phyloP scores from a whole-genome alignment of 2,329 filamentous ascomycete species.

The Neonectria neomacrospora region DNA sequence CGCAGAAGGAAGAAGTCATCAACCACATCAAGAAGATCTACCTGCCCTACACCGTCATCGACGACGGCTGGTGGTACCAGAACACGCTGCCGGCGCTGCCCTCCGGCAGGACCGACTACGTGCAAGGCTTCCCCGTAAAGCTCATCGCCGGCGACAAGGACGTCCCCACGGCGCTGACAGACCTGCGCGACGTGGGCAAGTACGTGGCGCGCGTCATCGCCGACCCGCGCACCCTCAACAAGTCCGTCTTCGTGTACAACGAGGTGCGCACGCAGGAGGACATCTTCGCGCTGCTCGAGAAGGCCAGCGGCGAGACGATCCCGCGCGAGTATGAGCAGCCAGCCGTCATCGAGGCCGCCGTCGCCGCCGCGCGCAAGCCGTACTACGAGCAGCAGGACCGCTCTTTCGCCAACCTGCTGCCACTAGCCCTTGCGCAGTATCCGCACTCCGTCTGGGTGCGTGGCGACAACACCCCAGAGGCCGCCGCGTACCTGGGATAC shows the following conservation, averaged over 20 bases:
- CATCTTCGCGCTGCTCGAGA: constrained; percentile 58
- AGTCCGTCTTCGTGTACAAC: constrained; percentile 60
- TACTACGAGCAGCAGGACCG: not conserved
- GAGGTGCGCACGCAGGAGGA: constrained; percentile 58
- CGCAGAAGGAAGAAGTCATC: constrained; percentile 60
- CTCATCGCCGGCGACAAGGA: constrained; percentile 59
- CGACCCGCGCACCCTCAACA: constrained; percentile 65
- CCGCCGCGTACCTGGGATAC: constrained; percentile 66
- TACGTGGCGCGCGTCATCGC: constrained; percentile 62
- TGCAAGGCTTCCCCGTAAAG: constrained; percentile 46
- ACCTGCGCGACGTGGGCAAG: constrained; percentile 62
- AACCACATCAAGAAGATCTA: constrained; percentile 58
- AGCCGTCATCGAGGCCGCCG: not conserved
- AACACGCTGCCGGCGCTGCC: constrained; percentile 46
- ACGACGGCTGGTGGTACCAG: constrained; percentile 70
- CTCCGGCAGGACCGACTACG: constrained; percentile 40
- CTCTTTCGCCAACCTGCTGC: not conserved
- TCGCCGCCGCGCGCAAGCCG: not conserved
- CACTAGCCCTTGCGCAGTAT: not conserved
- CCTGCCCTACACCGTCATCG: constrained; percentile 66
- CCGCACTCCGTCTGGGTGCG: constrained; percentile 37
- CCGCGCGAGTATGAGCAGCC: constrained; percentile 26
- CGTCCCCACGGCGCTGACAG: constrained; percentile 55
- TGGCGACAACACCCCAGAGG: constrained; percentile 64
- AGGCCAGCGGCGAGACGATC: constrained; percentile 59